Percentiles rank a stretch among this genome's conserved stretches.
Evolutionary conservation across 495 filamentous ascomycete species (phyloP).

Genomic region (Hapsidospora chrysogenum): DNA sequence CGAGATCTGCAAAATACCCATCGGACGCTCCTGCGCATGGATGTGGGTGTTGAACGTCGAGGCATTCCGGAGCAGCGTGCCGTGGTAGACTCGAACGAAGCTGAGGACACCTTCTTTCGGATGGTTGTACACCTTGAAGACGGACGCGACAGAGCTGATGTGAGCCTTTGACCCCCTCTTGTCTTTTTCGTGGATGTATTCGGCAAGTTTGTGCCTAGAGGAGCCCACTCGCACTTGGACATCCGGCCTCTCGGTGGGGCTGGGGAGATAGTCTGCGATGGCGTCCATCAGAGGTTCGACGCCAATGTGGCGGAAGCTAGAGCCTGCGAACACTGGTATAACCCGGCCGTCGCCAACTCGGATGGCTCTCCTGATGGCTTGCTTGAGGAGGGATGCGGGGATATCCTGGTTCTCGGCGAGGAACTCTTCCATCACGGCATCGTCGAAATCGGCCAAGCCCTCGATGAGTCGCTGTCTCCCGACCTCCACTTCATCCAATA

Average conservation of each 20-base stretch:
- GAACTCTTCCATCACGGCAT: slow-evolving; percentile 68
- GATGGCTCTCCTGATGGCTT: slow-evolving; percentile 57
- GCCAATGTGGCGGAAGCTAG: slow-evolving; percentile 85
- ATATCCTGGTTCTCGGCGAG: slow-evolving; percentile 64
- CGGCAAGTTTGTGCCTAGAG: slow-evolving; percentile 30
- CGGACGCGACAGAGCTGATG: slow-evolving; percentile 62
- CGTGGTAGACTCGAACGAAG: slow-evolving; percentile 85
- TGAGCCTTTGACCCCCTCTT: slow-evolving; percentile 29
- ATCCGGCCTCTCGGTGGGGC: slow-evolving; percentile 60
- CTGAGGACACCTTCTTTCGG: slow-evolving; percentile 72
- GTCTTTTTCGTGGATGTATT: slow-evolving; percentile 32
- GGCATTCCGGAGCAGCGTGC: slow-evolving; percentile 53
- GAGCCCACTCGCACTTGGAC: slow-evolving; percentile 55
- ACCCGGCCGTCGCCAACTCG: slow-evolving; percentile 43
- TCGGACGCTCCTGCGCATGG: slow-evolving; percentile 62
- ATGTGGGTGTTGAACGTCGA: slow-evolving; percentile 80
- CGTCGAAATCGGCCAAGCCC: slow-evolving; percentile 72
- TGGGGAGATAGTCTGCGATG: slow-evolving; percentile 71
- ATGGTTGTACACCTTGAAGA: slow-evolving; percentile 95
- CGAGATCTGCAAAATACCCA: slow-evolving; percentile 78
- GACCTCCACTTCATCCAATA: slow-evolving; percentile 53
- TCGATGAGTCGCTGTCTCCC: slow-evolving; percentile 73
- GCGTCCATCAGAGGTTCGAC: slow-evolving; percentile 88
- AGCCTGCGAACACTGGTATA: slow-evolving; percentile 78
- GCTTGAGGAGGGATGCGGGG: slow-evolving; percentile 43